These are phyloP conservation scores for Dendrobium chrysotoxum DNA, from an alignment of 106 monocot genomes.

Conservation along the genomic window DNA sequence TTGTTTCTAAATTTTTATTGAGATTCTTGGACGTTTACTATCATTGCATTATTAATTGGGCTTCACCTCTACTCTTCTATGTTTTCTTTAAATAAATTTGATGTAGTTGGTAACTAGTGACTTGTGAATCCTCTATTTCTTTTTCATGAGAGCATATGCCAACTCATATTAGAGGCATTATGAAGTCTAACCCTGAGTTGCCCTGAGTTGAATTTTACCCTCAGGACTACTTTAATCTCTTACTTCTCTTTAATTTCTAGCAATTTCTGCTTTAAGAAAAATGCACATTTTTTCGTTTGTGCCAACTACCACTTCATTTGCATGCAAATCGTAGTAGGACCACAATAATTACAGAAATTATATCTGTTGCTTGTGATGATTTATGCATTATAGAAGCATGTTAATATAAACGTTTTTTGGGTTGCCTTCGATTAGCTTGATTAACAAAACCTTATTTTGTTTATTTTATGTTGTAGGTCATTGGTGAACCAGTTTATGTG, in stretches of 20 bases:
- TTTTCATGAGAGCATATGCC: no score
- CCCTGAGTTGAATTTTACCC: not conserved
- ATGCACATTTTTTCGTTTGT: not conserved
- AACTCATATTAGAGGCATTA: no score
- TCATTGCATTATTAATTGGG: no score
- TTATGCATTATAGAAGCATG: not conserved
- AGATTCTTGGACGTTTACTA: no score
- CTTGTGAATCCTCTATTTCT: no score
- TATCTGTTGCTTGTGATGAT: not conserved
- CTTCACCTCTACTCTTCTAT: no score
- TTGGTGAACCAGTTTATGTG: slow-evolving; percentile 88
- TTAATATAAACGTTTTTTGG: not conserved
- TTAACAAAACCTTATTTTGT: not conserved
- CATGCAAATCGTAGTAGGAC: not conserved
- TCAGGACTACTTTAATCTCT: not conserved
- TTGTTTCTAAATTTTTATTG: no score
- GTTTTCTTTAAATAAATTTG: no score
- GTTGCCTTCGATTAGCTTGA: not conserved
- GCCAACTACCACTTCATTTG: not conserved
- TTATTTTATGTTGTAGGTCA: slow-evolving; percentile 42
- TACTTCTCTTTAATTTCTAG: not conserved
- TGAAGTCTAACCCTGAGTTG: no score
- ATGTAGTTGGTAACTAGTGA: no score
- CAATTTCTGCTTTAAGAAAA: not conserved
- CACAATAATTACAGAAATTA: not conserved